Base-by-base conservation (phyloP, 208 protist species). In the Trypanosoma theileri region DNA sequence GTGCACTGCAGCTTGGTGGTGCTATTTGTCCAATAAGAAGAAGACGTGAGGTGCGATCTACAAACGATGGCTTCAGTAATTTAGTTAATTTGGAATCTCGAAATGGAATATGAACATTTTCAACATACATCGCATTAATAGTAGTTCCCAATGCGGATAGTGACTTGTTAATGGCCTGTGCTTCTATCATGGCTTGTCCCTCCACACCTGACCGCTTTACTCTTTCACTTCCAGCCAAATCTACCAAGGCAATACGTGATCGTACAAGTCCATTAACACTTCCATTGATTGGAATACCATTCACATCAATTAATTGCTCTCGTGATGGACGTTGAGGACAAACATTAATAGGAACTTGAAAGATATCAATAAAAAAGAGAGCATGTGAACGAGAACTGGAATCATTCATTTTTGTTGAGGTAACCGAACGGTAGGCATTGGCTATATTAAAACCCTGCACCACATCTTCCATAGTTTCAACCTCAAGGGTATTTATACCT, bases 191-290 rank as follows among this genome's bases (percentile, higher is more conserved):
- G 24, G 62, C 84, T 51, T 92, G 81, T 9, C 93, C 95, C 6
- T 75, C 80, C 3, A 92, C 89, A 52, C 89, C 89, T 11, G 93
- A 97, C 28, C 86, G 80, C 69, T 97, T 98, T 19, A 96, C 79
- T 0, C 94, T 76, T 77, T 98, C 96, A 50, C 89, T 96, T 40
- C 93, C 95, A 41, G 97, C 97, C n/a, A 99, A 88, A 80, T 99
- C 97, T 13, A 98, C 95, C 35, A 99, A 88, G 21, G 97, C 79
- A 42, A 99, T 94, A 59, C 96, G 96, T 11, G 92, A 97, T 21
- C 82, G 82, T 11, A 92, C 89, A 22, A 96, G 77, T n/a, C 92
- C 91, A 1, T 81, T 69, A 16, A 91, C 81, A 21, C 71, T 67
- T 41, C 80, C 73, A 7, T 69, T 70, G 28, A 81, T 59, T 26